Conservation (phyloP, 2,329 filamentous ascomycete species). For the Claviceps paspali region DNA sequence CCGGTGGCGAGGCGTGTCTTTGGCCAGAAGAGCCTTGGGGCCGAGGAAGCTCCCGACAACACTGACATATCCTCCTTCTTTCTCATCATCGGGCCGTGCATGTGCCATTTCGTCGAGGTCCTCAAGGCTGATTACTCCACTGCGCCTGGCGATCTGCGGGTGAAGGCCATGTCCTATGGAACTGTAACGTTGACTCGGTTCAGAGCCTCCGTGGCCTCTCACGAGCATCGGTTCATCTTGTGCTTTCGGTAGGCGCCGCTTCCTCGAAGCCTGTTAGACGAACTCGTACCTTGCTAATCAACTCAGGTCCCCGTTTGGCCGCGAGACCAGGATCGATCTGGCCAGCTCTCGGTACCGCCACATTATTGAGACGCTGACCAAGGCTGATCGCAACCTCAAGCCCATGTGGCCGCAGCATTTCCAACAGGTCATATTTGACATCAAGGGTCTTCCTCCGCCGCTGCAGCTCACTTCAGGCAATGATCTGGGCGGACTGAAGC, state of each 20-base stretch:
- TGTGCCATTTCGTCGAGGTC: conserved; percentile 37
- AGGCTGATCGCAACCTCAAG: conserved; percentile 38
- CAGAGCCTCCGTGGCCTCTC: conserved; percentile 31
- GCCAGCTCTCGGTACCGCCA: conserved; percentile 38
- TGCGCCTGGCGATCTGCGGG: conserved; percentile 29
- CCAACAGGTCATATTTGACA: conserved; percentile 36
- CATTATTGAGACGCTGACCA: conserved; percentile 38
- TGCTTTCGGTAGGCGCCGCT: conserved; percentile 31
- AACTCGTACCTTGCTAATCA: background rate
- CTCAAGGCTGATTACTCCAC: conserved; percentile 27
- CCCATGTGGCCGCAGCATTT: conserved; percentile 42
- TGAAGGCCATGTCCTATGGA: conserved; percentile 34
- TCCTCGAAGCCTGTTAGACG: background rate
- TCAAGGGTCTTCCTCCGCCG: conserved; percentile 35
- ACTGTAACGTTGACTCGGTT: conserved; percentile 37
- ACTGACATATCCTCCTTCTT: conserved; percentile 38
- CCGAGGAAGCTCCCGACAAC: conserved; percentile 28
- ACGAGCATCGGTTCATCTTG: conserved; percentile 41
- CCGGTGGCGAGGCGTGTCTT: conserved; percentile 35
- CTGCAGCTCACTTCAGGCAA: conserved; percentile 39
- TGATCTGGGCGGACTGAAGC: conserved; percentile 37
- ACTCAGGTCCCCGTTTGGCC: conserved; percentile 25
- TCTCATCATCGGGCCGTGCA: conserved; percentile 36
- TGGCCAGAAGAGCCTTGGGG: conserved; percentile 25
- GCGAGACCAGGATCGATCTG: conserved; percentile 31